Evolutionary conservation across 2,329 filamentous ascomycete species (phyloP).

Genomic region (Sphaerulina musiva): DNA sequence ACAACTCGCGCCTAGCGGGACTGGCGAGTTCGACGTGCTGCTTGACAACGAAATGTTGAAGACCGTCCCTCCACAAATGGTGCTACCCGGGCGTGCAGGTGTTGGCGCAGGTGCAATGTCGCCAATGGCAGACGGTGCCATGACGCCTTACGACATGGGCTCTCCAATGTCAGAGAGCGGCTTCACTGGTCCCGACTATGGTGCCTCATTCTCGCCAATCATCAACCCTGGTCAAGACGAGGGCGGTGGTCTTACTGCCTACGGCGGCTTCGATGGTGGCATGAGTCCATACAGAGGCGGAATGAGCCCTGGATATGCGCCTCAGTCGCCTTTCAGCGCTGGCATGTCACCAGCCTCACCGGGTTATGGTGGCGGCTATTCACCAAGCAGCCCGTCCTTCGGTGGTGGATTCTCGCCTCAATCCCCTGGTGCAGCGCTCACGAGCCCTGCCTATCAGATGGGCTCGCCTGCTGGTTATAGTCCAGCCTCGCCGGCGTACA

Average conservation of each 20-base stretch:
- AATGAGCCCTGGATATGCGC: constrained; percentile 36
- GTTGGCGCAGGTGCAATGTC: constrained; percentile 68
- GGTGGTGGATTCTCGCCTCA: constrained; percentile 30
- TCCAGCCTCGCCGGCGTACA: constrained; percentile 47
- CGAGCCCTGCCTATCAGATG: constrained; percentile 48
- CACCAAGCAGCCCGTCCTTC: constrained; percentile 25
- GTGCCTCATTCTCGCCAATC: constrained; percentile 67
- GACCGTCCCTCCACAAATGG: constrained; percentile 72
- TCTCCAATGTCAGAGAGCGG: constrained; percentile 57
- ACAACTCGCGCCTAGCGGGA: constrained; percentile 93
- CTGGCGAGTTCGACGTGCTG: constrained; percentile 88
- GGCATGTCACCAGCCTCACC: constrained; percentile 71
- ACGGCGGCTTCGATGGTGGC: constrained; percentile 57
- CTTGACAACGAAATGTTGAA: constrained; percentile 93
- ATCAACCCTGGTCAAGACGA: constrained; percentile 56
- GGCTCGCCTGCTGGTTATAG: constrained; percentile 43
- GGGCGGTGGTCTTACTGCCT: constrained; percentile 52
- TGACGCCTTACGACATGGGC: constrained; percentile 81
- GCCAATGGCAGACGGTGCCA: constrained; percentile 63
- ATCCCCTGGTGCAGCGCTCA: constrained; percentile 45
- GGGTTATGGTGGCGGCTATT: constrained; percentile 31
- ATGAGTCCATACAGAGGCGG: constrained; percentile 63
- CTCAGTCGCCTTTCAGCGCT: constrained; percentile 35
- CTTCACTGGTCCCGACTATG: constrained; percentile 55
- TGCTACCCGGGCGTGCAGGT: constrained; percentile 48